phyloP scores from a whole-genome alignment of 805 yeast species.

The Suhomyces canberraensis region DNA sequence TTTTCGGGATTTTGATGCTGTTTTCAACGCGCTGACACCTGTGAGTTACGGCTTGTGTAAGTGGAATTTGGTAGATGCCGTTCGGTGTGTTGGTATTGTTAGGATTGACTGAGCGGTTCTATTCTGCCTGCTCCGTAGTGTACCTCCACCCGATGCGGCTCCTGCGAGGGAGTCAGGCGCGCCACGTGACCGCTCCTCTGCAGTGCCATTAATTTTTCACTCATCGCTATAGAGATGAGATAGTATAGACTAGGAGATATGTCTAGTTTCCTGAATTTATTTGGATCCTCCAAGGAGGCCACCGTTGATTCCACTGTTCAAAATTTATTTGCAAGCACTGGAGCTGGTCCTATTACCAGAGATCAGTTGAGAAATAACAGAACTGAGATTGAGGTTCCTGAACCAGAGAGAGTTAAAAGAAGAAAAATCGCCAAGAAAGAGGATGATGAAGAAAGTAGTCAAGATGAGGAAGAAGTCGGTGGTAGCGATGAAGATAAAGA shows the following conservation, averaged over 20 bases:
- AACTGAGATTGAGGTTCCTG: slow-evolving; percentile 27
- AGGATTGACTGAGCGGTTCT: too few species aligned
- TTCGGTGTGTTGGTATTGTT: too few species aligned
- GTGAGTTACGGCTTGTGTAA: too few species aligned
- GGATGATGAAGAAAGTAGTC: slow-evolving; percentile 16
- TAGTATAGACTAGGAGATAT: slow-evolving; percentile 12
- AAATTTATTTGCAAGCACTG: slow-evolving; percentile 26
- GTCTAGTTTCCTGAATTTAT: slow-evolving; percentile 36
- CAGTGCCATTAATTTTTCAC: slow-evolving; percentile 3
- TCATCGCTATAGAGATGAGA: slow-evolving; percentile 3
- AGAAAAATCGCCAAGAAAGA: slow-evolving; percentile 16
- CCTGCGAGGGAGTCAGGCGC: too few species aligned
- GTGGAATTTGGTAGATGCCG: too few species aligned
- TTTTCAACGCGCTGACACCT: too few species aligned
- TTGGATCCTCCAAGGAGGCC: slow-evolving; percentile 21
- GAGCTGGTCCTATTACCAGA: slow-evolving; percentile 49
- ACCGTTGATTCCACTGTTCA: slow-evolving; percentile 28
- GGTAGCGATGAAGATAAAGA: slow-evolving; percentile 24
- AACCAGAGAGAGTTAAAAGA: slow-evolving; percentile 4
- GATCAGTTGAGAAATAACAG: slow-evolving; percentile 24
- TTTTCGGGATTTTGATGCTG: too few species aligned
- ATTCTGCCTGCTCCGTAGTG: too few species aligned
- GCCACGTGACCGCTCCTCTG: neutral
- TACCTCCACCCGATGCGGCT: too few species aligned
- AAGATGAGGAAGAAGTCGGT: slow-evolving; percentile 12